A percentile compares a stretch with the other conserved stretches of the same genome.
These are phyloP conservation scores for Batkoa obscura DNA, from an alignment of 371 early-diverging fungal genomes.

Conservation along the genomic window DNA sequence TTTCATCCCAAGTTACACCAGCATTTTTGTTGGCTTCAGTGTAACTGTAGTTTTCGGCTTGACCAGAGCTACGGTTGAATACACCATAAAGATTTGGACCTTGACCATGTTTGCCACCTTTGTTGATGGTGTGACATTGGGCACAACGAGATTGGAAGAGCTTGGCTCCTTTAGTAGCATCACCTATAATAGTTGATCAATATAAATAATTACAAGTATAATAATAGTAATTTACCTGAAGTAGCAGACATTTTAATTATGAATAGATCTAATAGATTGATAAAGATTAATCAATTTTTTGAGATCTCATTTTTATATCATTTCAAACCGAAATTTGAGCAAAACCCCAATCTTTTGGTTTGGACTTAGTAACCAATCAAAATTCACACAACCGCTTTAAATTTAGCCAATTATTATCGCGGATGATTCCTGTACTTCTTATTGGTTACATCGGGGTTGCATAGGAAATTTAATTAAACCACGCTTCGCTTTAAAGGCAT, in stretches of 20 bases:
- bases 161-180: conserved; percentile 59
- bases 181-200: neutral
- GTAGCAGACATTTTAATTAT: conserved; percentile 3
- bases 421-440: too few relatives aligned
- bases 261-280: too few relatives aligned
- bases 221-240: neutral
- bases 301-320: too few relatives aligned
- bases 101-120: conserved; percentile 80
- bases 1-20: conserved; percentile 70
- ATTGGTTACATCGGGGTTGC: too few relatives aligned
- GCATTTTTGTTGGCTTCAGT: conserved; percentile 84
- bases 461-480: too few relatives aligned
- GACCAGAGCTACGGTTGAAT: conserved; percentile 77
- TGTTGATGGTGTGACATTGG: conserved; percentile 92
- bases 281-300: too few relatives aligned
- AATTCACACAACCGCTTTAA: too few relatives aligned
- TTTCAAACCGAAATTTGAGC: too few relatives aligned
- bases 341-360: too few relatives aligned
- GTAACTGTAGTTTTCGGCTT: conserved; percentile 75
- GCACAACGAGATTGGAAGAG: conserved; percentile 98
- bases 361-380: too few relatives aligned
- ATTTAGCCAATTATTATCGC: too few relatives aligned
- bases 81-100: conserved; percentile 93
- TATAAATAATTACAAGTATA: neutral
- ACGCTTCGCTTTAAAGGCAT: too few relatives aligned